phyloP scores from a whole-genome alignment of 1,139 yeast genomes.

The Saccharomycopsis hybrid region DNA sequence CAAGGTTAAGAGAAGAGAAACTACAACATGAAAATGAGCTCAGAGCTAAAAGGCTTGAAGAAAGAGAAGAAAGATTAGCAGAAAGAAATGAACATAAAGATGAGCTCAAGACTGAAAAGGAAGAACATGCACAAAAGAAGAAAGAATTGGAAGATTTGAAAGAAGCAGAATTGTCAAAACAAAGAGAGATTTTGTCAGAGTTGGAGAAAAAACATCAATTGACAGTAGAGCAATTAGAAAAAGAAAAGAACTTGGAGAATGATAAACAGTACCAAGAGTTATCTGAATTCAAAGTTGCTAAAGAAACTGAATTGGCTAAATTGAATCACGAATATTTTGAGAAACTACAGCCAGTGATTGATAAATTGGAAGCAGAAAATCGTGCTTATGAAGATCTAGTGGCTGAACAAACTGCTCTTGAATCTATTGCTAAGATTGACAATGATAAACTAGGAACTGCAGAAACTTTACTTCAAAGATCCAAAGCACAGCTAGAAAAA shows the following conservation, averaged over 20 bases:
- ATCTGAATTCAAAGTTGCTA: conserved; percentile 23
- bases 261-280: conserved; percentile 18
- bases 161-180: conserved; percentile 28
- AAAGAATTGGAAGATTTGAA: conserved; percentile 29
- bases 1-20: conserved; percentile 34
- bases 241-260: conserved; percentile 30
- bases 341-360: conserved; percentile 18
- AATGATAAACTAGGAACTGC: conserved; percentile 26
- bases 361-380: conserved; percentile 17
- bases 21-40: conserved; percentile 34
- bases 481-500: conserved; percentile 13
- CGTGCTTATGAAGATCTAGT: conserved; percentile 16
- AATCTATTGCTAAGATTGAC: conserved; percentile 26
- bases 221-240: conserved; percentile 24
- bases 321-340: conserved; percentile 18
- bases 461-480: conserved; percentile 22
- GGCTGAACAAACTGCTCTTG: conserved; percentile 27
- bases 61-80: conserved; percentile 34
- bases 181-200: conserved; percentile 23
- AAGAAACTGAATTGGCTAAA: conserved; percentile 26
- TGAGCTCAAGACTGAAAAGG: conserved; percentile 26
- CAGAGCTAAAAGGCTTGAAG: conserved; percentile 37
- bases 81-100: conserved; percentile 32
- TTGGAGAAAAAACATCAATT: conserved; percentile 17
- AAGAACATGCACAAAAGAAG: conserved; percentile 28